A percentile compares a stretch with the other conserved stretches of the same genome.
phyloP scores from a whole-genome alignment of 1,284 basidiomycete genomes.

The Testicularia cyperi region DNA sequence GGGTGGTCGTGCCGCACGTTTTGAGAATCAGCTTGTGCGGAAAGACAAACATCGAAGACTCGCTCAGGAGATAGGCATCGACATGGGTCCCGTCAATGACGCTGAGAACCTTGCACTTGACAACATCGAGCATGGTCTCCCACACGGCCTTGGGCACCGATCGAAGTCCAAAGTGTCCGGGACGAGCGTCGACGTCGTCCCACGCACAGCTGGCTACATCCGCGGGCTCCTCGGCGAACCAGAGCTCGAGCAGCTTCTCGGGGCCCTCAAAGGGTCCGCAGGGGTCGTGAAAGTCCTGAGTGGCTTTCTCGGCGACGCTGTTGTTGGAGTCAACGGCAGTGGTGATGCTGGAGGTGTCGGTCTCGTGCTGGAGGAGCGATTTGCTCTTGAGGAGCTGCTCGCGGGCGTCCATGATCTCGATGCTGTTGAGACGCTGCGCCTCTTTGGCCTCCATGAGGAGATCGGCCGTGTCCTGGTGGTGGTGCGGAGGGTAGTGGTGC shows the following conservation, averaged over 20 bases:
- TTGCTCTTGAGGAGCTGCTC: slow-evolving; percentile 24
- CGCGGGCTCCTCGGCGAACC: slow-evolving; percentile 75
- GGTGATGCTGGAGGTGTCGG: slow-evolving; percentile 22
- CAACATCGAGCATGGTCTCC: slow-evolving; percentile 97
- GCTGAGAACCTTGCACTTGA: slow-evolving; percentile 94
- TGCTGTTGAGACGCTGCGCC: slow-evolving; percentile 28
- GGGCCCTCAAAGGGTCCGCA: slow-evolving; percentile 65
- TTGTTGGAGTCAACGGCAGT: slow-evolving; percentile 32
- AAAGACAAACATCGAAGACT: slow-evolving; percentile 95
- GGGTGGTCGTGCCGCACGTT: slow-evolving; percentile 97
- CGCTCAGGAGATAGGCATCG: slow-evolving; percentile 95
- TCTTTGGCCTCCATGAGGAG: slow-evolving; percentile 38
- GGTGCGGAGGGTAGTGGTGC: slow-evolving; percentile 11
- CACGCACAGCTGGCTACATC: slow-evolving; percentile 29
- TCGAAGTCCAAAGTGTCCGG: slow-evolving; percentile 68
- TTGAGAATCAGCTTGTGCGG: slow-evolving; percentile 96
- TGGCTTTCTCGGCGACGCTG: slow-evolving; percentile 17
- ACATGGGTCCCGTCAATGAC: slow-evolving; percentile 81
- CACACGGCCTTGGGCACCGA: slow-evolving; percentile 76
- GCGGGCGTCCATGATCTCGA: slow-evolving; percentile 40
- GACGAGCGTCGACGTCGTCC: slow-evolving; percentile 28
- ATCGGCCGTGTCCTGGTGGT: slow-evolving; percentile 35
- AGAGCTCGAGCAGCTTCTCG: slow-evolving; percentile 96
- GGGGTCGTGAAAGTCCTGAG: slow-evolving; percentile 31
- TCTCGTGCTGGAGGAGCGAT: slow-evolving; percentile 18